Evolutionary conservation across 129 eudicot species (phyloP), one percentile per base, ranked within the genome.

Genomic region (Tagetes erecta): DNA sequence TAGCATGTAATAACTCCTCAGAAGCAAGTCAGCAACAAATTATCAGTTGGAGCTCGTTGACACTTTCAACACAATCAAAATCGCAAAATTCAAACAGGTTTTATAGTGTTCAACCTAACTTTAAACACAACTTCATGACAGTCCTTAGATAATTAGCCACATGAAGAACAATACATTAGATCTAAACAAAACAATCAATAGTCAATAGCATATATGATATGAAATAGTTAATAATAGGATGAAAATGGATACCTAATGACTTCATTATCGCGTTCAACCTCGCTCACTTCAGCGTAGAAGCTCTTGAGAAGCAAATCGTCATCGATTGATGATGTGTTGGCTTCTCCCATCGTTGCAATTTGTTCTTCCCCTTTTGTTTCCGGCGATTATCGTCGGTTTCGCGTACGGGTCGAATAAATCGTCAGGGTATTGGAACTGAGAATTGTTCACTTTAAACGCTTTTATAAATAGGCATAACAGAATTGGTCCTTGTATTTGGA

Each of bases 241-340:
- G 34, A 35, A 55, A 50, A 46, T 0, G n/a, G 39, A 56, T 67
- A 94, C 98, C 99, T 91, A 69, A 34, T 37, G 74, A 95, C 99
- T 88, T 95, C 99, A 76, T 95, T 95, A 50, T 95, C 99, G 64
- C 99, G 91, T 75, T 91, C 99, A 87, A 87, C 97, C 80, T 91
- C 97, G 83, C 99, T 82, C 50, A 95, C 93, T 82, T 95, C 99
- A 46, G 96, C 89, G 70, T 80, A 91, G 88, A 95, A 95, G 71
- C 74, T 72, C 79, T 91, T 91, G 71, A 95, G 94, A 7, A 95
- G 90, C 80, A 78, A 77, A 87, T 91, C 99, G 30, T 95, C 99
- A 44, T 77, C 92, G 62, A 77, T 78, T 75, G 84, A 58, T 70
- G 80, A 70, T 37, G 81, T 31, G 50, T 71, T 79, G 47, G 80